Base-by-base conservation (phyloP, 805 yeast genomes). In the Geotrichum ghanense region DNA sequence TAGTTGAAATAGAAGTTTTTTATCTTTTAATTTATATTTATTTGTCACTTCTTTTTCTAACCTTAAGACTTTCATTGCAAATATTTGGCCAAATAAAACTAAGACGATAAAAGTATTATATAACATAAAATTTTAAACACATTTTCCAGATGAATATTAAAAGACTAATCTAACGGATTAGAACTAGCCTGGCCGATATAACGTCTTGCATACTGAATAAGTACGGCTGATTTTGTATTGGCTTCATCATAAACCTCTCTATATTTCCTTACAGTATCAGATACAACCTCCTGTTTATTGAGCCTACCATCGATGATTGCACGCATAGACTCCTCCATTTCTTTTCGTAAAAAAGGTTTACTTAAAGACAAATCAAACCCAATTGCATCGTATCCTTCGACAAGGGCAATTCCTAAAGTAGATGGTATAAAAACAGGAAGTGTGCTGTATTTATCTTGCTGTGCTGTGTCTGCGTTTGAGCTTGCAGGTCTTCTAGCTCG, bases 301-400 rank as follows among this genome's bases (percentile, higher is more conserved):
- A 69, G 65, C 3, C 56, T 53, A 0, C 97, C 97, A 0, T 73
- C 71, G 45, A 89, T 83, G 2, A 92, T 84, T 34, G 72, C 70
- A 46, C 69, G 74, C 56, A 92, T 68, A 43, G 77, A 74, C 14
- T 61, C 66, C 58, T 92, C 98, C 61, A 92, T 68, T 40, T 76
- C 78, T 46, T 82, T 79, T 47, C 99, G 69, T 50, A 92, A 64
- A 55, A 84, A 83, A 3, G 99, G 99, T 56, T 92, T 90, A 0
- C 96, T 81, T 50, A 92, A 69, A 1, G 90, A 80, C 49, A 72
- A 67, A 55, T 87, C 88, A 24, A 86, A 72, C 2, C 83, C 87
- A 48, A 92, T 76, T 41, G 74, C 72, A 48, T 85, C 88, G 61
- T 92, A 88, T 1, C 95, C 96, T 58, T 83, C 89, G 23, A 87